Conservation (phyloP, 805 yeast genomes). For the Cyberlindnera subsufficiens region DNA sequence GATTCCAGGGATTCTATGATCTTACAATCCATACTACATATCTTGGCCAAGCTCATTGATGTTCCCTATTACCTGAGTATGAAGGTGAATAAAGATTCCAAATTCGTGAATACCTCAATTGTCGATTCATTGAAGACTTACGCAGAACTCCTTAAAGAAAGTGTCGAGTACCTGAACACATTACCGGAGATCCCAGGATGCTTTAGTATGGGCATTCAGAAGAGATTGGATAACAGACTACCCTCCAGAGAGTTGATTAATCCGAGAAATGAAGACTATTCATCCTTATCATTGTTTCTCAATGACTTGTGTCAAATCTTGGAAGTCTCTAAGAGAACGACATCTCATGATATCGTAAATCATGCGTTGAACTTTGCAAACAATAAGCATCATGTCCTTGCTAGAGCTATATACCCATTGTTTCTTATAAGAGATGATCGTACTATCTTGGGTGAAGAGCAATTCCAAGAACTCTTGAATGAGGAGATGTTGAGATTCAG, state of each 20-base stretch:
- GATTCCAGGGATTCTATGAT: constrained; percentile 17
- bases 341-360: constrained; percentile 25
- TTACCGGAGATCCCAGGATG: constrained; percentile 29
- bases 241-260: constrained; percentile 33
- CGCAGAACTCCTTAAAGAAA: constrained; percentile 7
- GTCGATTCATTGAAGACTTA: constrained; percentile 8
- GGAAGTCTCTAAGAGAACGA: constrained; percentile 24
- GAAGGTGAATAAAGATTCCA: constrained; percentile 9
- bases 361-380: constrained; percentile 30
- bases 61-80: constrained; percentile 14
- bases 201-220: constrained; percentile 43
- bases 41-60: constrained; percentile 18
- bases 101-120: constrained; percentile 10
- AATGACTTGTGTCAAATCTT: constrained; percentile 33
- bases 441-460: constrained; percentile 46
- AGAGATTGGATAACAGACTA: constrained; percentile 39
- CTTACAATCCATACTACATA: constrained; percentile 14
- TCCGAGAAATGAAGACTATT: constrained; percentile 26
- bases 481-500: constrained; percentile 39
- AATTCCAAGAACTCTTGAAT: constrained; percentile 31
- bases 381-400: constrained; percentile 34
- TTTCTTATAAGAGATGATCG: constrained; percentile 59
- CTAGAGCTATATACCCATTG: constrained; percentile 58
- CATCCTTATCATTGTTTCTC: constrained; percentile 26
- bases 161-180: constrained; percentile 16